phyloP scores from a whole-genome alignment of 768 basidiomycete genomes.

The Cystofilobasidium ferigula region DNA sequence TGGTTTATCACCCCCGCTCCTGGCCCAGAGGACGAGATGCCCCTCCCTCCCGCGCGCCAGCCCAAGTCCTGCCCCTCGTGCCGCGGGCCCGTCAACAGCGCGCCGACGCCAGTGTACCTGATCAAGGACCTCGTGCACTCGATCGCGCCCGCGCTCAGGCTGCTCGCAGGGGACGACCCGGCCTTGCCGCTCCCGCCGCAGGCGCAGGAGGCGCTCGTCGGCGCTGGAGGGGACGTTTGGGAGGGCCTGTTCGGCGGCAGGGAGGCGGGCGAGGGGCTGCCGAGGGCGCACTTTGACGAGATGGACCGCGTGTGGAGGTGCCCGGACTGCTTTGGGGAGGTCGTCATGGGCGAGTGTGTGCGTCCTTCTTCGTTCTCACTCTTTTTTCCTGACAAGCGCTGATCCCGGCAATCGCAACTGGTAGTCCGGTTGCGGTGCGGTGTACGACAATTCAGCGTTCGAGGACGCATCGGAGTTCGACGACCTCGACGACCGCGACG shows the following conservation, averaged over 20 bases:
- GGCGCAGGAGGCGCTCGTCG: background rate
- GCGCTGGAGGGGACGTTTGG: slow-evolving; percentile 1
- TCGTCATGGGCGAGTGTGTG: slow-evolving; percentile 2
- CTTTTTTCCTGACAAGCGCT: background rate
- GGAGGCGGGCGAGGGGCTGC: background rate
- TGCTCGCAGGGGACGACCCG: slow-evolving; percentile 1
- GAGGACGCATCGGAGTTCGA: too few species aligned
- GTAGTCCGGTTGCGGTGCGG: background rate
- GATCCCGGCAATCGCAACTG: background rate
- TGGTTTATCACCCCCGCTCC: slow-evolving; percentile 12
- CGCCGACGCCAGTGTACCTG: slow-evolving; percentile 16
- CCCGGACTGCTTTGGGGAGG: background rate
- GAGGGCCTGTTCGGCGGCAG: slow-evolving; percentile 4
- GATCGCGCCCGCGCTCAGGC: background rate
- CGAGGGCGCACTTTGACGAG: background rate
- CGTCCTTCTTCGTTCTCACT: background rate
- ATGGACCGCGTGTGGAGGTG: background rate
- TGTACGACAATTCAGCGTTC: too few species aligned
- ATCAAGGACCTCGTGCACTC: slow-evolving; percentile 20
- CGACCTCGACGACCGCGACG: background rate
- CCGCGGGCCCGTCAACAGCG: background rate
- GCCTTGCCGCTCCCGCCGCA: background rate
- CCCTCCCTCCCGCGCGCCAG: slow-evolving; percentile 1
- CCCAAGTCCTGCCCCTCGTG: slow-evolving; percentile 15
- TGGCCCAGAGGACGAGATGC: background rate